These are phyloP conservation scores for Fragaria nilgerrensis DNA, from an alignment of 306 rosid genomes.

Conservation along the genomic window DNA sequence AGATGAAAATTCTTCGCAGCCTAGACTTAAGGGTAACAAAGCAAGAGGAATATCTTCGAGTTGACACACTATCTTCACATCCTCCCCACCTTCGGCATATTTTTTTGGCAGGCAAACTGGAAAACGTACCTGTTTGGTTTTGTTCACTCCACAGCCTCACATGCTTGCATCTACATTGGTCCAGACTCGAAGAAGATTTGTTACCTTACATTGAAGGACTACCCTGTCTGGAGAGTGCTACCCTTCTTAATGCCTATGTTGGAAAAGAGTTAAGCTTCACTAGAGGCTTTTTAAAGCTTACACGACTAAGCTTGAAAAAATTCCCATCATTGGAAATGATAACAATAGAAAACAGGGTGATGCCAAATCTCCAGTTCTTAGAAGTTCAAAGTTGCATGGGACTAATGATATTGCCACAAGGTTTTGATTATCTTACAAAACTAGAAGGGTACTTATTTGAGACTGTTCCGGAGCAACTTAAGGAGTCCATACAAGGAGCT, in stretches of 20 bases:
- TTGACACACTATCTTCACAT: slow-evolving; percentile 10
- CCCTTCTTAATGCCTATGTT: not conserved
- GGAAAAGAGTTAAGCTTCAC: not conserved
- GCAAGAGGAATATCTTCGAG: not conserved
- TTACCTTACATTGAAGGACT: slow-evolving; percentile 6
- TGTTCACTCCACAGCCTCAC: not conserved
- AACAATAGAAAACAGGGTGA: slow-evolving; percentile 9
- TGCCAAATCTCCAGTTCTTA: not conserved
- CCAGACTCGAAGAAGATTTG: not conserved
- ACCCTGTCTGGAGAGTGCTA: not conserved
- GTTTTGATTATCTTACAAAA: slow-evolving; percentile 10
- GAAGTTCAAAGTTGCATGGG: not conserved
- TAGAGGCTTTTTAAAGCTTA: slow-evolving; percentile 17
- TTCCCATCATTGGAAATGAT: slow-evolving; percentile 5
- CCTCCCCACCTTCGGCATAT: slow-evolving; percentile 11
- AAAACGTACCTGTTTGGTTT: slow-evolving; percentile 15
- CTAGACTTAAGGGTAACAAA: not conserved
- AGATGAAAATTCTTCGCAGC: slow-evolving; percentile 11
- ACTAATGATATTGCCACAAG: slow-evolving; percentile 11
- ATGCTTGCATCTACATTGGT: not conserved
- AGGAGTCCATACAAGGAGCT: not conserved
- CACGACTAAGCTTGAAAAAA: not conserved
- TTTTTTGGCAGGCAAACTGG: not conserved
- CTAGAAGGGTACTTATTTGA: not conserved
- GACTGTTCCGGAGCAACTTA: not conserved